A percentile compares a stretch with the other conserved stretches of the same genome.
These are phyloP conservation scores for Taphrina betulina DNA, from an alignment of 1,139 yeast genomes.

Conservation along the genomic window DNA sequence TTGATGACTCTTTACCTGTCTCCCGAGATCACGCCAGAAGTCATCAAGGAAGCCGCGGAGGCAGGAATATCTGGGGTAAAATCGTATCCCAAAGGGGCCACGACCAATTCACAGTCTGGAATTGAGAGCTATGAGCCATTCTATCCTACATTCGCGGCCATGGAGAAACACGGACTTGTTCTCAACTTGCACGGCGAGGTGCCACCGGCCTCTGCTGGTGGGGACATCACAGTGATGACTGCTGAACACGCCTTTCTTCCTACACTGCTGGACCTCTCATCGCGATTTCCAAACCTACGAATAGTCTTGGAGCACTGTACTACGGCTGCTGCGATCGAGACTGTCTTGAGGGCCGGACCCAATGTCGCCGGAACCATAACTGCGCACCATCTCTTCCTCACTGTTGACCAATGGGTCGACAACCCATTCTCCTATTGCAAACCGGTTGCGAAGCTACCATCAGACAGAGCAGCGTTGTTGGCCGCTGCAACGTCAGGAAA, in stretches of 20 bases:
- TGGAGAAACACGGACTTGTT: constrained; percentile 74
- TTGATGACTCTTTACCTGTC: constrained; percentile 86
- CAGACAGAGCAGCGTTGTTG: constrained; percentile 73
- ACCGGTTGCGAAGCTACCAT: constrained; percentile 93
- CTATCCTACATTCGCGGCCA: constrained; percentile 83
- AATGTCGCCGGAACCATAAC: constrained; percentile 90
- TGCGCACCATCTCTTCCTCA: constrained; percentile 86
- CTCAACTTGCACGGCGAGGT: constrained; percentile 94
- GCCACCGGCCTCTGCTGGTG: constrained; percentile 56
- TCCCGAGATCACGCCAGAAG: constrained; percentile 76
- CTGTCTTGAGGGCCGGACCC: constrained; percentile 67
- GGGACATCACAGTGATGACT: constrained; percentile 77
- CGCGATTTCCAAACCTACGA: constrained; percentile 79
- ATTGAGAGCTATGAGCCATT: constrained; percentile 86
- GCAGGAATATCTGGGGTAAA: constrained; percentile 70
- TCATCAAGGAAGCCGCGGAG: constrained; percentile 75
- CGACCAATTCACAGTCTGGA: constrained; percentile 90
- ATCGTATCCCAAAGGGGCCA: constrained; percentile 98
- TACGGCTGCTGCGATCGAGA: constrained; percentile 78
- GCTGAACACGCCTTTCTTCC: constrained; percentile 94
- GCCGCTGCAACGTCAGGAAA: constrained; percentile 89
- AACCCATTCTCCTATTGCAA: constrained; percentile 92
- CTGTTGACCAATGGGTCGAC: constrained; percentile 96
- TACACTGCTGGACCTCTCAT: constrained; percentile 74
- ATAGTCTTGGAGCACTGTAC: constrained; percentile 95